These are phyloP conservation scores for Cyberlindnera euphorbiae DNA, from an alignment of 805 yeast species.

Conservation along the genomic window DNA sequence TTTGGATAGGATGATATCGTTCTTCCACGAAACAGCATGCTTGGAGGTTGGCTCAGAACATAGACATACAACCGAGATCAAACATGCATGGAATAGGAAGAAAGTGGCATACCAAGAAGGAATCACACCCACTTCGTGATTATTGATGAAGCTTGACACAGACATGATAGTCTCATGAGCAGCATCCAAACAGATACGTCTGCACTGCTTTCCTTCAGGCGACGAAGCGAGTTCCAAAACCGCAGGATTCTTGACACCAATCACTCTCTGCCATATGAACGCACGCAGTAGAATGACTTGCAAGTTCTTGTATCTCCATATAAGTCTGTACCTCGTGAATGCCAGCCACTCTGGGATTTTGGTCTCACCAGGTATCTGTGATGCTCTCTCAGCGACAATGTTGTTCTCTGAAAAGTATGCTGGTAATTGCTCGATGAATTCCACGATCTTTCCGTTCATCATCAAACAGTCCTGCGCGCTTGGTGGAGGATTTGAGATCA, in stretches of 20 bases:
- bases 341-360: constrained; percentile 47
- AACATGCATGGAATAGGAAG: constrained; percentile 57
- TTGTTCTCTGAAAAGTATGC: constrained; percentile 41
- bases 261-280: constrained; percentile 49
- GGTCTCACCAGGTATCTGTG: constrained; percentile 19
- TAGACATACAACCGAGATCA: constrained; percentile 51
- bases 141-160: constrained; percentile 36
- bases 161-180: constrained; percentile 50
- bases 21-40: constrained; percentile 39
- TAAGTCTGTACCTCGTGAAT: constrained; percentile 46
- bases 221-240: constrained; percentile 30
- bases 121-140: constrained; percentile 38
- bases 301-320: constrained; percentile 55
- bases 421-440: constrained; percentile 41
- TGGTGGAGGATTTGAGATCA: constrained; percentile 44
- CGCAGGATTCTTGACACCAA: constrained; percentile 33
- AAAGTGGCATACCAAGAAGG: constrained; percentile 62
- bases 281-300: constrained; percentile 53
- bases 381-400: constrained; percentile 24
- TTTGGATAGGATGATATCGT: constrained; percentile 39
- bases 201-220: constrained; percentile 44
- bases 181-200: constrained; percentile 44
- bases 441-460: constrained; percentile 39
- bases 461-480: constrained; percentile 45
- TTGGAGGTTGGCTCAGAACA: constrained; percentile 47